Conservation (phyloP, 495 filamentous ascomycete genomes). For the Aspergillus affinis region DNA sequence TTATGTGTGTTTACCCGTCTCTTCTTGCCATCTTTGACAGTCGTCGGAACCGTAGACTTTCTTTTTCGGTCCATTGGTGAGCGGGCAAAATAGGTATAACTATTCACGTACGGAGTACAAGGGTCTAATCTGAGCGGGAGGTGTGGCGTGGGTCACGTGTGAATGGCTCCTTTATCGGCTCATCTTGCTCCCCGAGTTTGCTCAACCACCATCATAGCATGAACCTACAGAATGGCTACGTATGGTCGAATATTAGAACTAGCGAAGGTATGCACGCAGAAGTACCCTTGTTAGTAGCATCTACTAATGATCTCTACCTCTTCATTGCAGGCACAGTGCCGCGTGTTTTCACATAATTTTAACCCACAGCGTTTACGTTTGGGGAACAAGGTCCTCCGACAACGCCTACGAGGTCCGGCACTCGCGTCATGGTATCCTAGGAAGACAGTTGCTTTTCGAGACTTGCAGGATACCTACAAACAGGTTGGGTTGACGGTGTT, state of each 20-base stretch:
- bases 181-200: background rate
- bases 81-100: no score
- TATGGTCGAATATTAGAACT: slow-evolving; percentile 73
- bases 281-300: background rate
- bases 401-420: slow-evolving; percentile 75
- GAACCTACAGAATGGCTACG: slow-evolving; percentile 62
- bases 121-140: background rate
- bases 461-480: slow-evolving; percentile 55
- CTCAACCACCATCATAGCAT: background rate
- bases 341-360: slow-evolving; percentile 85
- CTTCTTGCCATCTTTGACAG: slow-evolving; percentile 2
- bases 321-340: slow-evolving; percentile 74
- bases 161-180: background rate
- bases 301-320: background rate
- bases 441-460: slow-evolving; percentile 64
- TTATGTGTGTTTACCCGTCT: slow-evolving; percentile 8
- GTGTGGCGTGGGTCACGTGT: slow-evolving; percentile 1
- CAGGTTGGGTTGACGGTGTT: slow-evolving; percentile 61
- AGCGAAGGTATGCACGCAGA: slow-evolving; percentile 62
- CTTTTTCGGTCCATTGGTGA: slow-evolving; percentile 23
- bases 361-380: slow-evolving; percentile 79
- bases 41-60: slow-evolving; percentile 15
- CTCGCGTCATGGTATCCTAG: slow-evolving; percentile 85
- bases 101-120: no score
- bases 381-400: slow-evolving; percentile 85